Base-by-base conservation (phyloP, 2,329 filamentous ascomycete genomes). In the Phoma sp. region DNA sequence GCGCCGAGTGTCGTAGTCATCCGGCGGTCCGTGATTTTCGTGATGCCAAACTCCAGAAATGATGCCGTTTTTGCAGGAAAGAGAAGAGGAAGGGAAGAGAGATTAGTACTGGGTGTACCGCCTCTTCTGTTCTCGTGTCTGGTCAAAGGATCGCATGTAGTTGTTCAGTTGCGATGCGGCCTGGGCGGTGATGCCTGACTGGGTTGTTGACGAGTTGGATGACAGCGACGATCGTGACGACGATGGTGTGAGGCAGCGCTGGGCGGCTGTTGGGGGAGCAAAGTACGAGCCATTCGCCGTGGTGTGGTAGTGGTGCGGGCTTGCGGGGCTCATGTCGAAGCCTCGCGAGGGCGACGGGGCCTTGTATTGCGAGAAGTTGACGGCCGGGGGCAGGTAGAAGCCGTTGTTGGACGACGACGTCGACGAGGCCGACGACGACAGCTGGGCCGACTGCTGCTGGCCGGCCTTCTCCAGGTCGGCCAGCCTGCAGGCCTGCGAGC, bases 131-230 rank as follows among this genome's bases (percentile, higher is more conserved):
- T 78, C 86, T 76, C 90, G 84, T 53, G 89, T 87, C 62, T 92
- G 90, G 76, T 97, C 93, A 73, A 97, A 96, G 2, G 90, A 92
- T 71, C 89, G 90, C 62, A 91, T 90, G 76, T 97, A 97, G 63
- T 89, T 88, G 71, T 88, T 87, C 29, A 97, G 84, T 74, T 96
- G 92, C 74, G 85, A 87, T 67, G 86, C 87, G 23, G 90, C 88
- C 75, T 90, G 89, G 61, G 90, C 87, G 3, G 92, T 92, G 60
- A 96, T 80, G 64, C 81, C 81, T 18, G 75, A 74, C 37, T 52
- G 61, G 76, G 46, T 79, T 81, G 69, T 66, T 7, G 68, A 68
- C 74, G 87, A 91, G 62, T 85, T 84, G 23, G 92, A 96, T 71
- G 87, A 91, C 47, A 96, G 84, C 70, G 91, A 96, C 65, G 89